Evolutionary conservation across 2,329 filamentous ascomycete species (phyloP), one percentile per base, ranked within the genome.

Genomic region (Aspergillus unguis): DNA sequence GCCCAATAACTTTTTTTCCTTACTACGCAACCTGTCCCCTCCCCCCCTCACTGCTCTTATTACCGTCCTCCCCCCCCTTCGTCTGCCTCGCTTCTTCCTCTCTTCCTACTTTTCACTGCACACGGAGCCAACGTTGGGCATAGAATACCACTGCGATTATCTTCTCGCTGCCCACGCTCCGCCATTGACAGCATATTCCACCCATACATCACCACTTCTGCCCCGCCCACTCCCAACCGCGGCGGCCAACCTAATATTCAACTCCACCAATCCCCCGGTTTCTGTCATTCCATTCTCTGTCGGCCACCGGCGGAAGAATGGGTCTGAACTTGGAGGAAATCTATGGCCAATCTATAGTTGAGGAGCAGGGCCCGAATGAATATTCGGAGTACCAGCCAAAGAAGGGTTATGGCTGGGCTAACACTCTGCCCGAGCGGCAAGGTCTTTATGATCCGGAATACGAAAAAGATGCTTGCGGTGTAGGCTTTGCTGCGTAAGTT

Each of bases 401-500:
- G 59, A 76, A 76, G 63, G 80, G 85, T 64, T 96, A 92, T 85
- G 85, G 90, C 73, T 97, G 94, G 94, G 94, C 92, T 66, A 90
- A 92, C 69, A 88, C 92, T 70, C 84, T 99, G 66, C 94, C 94
- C 69, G 85, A 95, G 83, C 95, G 95, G 85, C 92, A 97, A 85
- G 94, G 92, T 81, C 85, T 99, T 47, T 99, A 99, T 72, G 92
- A 97, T 77, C 94, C 94, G 58, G 85, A 86, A 72, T 85, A 95
- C 60, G 94, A 97, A 78, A 97, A 97, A 76, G 94, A 99, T 92
- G 92, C 94, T 63, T 99, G 94, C 71, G 94, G 94, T 88, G 94
- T 99, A 68, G 94, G 94, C 73, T 99, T 99, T 76, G 90, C 92
- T 75, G 95, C 92, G 90, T 95, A 80, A 79, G 85, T 81, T 11